Evolutionary conservation across 2,329 filamentous ascomycete species (phyloP).

Genomic region (Biscogniauxia mediterranea): DNA sequence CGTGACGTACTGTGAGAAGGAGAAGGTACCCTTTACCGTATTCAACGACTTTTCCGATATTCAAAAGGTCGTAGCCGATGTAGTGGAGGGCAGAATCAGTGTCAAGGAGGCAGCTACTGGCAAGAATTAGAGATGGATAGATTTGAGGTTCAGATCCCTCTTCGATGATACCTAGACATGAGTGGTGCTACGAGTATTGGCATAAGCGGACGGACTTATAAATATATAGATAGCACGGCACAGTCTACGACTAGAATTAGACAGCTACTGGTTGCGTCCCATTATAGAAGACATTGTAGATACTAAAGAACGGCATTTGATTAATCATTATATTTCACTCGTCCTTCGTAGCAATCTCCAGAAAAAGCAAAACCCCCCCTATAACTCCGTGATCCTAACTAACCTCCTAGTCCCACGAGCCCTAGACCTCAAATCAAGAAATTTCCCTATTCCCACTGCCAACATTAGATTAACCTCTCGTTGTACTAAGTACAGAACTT

Average conservation of each 20-base stretch:
- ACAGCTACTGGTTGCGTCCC: not conserved
- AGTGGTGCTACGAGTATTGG: not conserved
- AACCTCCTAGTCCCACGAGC: not conserved
- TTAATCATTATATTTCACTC: not conserved
- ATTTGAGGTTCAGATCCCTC: not conserved
- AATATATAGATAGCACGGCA: not conserved
- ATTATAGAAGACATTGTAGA: not conserved
- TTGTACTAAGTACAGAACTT: not conserved
- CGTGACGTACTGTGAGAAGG: constrained; percentile 79
- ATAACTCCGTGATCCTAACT: not conserved
- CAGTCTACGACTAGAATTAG: not conserved
- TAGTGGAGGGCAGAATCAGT: constrained; percentile 68
- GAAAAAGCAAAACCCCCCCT: no score
- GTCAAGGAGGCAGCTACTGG: constrained; percentile 67
- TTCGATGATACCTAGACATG: not conserved
- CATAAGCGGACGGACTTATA: not conserved
- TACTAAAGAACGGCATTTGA: not conserved
- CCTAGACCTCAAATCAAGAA: not conserved
- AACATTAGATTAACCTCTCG: not conserved
- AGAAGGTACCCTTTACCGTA: constrained; percentile 82
- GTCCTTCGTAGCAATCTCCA: no score
- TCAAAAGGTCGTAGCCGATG: constrained; percentile 70
- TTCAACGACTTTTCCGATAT: constrained; percentile 86
- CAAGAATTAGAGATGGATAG: constrained; percentile 14
- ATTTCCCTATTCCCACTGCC: not conserved